phyloP scores from a whole-genome alignment of 2,329 filamentous ascomycete species.

The Zymoseptoria crescenta region DNA sequence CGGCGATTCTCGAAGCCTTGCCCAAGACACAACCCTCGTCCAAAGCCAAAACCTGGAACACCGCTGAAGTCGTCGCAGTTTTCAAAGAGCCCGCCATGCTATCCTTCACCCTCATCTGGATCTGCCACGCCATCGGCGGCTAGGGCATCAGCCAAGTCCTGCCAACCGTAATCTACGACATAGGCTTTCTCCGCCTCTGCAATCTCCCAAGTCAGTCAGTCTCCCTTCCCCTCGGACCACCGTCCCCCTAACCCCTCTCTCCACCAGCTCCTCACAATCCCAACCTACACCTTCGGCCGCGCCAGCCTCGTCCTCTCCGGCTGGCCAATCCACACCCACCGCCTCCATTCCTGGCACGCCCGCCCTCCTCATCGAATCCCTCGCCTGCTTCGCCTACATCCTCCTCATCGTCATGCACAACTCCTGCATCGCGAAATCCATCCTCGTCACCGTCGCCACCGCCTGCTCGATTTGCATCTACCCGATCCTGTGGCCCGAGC shows the following conservation, averaged over 20 bases:
- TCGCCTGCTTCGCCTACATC: conserved; percentile 34
- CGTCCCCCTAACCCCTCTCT: too few relatives aligned
- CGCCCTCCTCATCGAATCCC: conserved; percentile 25
- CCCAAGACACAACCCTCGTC: conserved; percentile 17
- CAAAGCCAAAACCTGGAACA: conserved; percentile 17
- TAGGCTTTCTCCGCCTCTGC: conserved; percentile 35
- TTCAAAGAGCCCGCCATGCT: conserved; percentile 15
- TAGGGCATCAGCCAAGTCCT: conserved; percentile 34
- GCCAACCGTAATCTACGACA: conserved; percentile 36
- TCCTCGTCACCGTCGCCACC: conserved; percentile 36
- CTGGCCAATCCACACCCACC: conserved; percentile 14
- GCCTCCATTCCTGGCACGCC: conserved; percentile 14
- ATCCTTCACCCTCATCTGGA: conserved; percentile 20
- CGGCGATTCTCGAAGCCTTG: conserved; percentile 10
- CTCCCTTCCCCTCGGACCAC: too few relatives aligned
- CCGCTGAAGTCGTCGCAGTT: conserved; percentile 13
- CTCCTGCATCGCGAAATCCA: conserved; percentile 31
- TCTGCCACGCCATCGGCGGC: conserved; percentile 22
- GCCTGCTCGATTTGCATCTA: conserved; percentile 35
- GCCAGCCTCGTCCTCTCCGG: conserved; percentile 13
- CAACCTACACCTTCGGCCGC: conserved; percentile 19
- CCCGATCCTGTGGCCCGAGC: conserved; percentile 36
- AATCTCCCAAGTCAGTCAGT: conserved; percentile 21
- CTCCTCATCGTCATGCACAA: conserved; percentile 33
- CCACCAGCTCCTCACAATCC: conserved; percentile 36